phyloP scores from a whole-genome alignment of 164 flowering plant species.

The Berberis thunbergii region DNA sequence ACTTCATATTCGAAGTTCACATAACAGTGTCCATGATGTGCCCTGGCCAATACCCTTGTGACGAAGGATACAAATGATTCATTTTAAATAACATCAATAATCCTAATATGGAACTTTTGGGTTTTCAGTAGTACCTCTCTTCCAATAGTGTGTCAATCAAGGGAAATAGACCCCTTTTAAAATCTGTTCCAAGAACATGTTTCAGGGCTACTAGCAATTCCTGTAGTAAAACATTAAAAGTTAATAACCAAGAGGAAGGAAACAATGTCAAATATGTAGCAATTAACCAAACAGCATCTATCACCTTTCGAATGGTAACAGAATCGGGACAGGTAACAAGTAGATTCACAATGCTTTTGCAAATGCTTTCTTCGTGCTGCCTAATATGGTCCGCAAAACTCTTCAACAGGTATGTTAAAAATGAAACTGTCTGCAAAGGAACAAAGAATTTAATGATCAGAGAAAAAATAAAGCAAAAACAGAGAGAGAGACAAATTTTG shows the following conservation, averaged over 20 bases:
- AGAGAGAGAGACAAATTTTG: not conserved
- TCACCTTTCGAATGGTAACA: constrained; percentile 85
- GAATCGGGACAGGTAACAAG: constrained; percentile 97
- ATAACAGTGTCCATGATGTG: too few species aligned
- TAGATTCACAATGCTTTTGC: constrained; percentile 94
- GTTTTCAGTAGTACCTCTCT: constrained; percentile 48
- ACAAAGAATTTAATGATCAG: constrained; percentile 3
- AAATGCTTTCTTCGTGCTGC: constrained; percentile 98
- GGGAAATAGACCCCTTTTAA: constrained; percentile 91
- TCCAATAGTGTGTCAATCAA: constrained; percentile 90
- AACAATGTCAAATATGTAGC: not conserved
- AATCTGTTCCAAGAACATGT: constrained; percentile 96
- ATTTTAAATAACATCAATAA: too few species aligned
- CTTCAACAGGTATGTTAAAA: constrained; percentile 89
- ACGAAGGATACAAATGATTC: too few species aligned
- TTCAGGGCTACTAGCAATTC: constrained; percentile 89
- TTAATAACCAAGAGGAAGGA: not conserved
- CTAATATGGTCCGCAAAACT: constrained; percentile 86
- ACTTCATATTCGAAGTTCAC: too few species aligned
- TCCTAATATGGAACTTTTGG: too few species aligned
- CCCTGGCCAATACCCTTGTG: too few species aligned
- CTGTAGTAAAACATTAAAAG: constrained; percentile 30
- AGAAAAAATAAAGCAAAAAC: not conserved
- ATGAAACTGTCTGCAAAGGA: constrained; percentile 87
- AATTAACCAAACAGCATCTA: not conserved